Evolutionary conservation across 2,329 filamentous ascomycete genomes (phyloP).

Genomic region (Aspergillus fumigatus): DNA sequence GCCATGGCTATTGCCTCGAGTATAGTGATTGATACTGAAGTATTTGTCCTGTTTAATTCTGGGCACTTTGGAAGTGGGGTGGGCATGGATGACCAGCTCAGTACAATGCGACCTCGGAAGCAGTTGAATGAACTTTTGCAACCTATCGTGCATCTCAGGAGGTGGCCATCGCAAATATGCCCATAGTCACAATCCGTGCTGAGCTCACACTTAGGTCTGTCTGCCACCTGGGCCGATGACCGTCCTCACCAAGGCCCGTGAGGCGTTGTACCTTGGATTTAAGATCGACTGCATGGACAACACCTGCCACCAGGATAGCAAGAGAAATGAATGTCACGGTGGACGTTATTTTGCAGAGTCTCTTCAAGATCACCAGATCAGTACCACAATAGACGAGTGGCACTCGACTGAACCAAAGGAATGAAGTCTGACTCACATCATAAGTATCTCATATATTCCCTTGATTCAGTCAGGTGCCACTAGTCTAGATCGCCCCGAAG

Average conservation of each 20-base stretch:
- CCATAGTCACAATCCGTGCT: constrained; percentile 4
- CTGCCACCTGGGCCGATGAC: neutral
- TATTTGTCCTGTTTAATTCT: too few relatives aligned
- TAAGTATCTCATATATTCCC: neutral
- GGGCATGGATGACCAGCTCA: too few relatives aligned
- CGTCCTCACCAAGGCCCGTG: neutral
- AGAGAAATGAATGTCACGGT: neutral
- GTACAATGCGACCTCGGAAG: too few relatives aligned
- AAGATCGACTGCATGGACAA: neutral
- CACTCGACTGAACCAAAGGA: neutral
- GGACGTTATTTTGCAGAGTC: neutral
- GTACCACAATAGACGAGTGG: neutral
- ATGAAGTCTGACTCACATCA: neutral
- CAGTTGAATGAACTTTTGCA: constrained; percentile 3
- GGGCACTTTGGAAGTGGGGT: too few relatives aligned
- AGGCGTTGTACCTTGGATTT: neutral
- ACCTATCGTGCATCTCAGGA: neutral
- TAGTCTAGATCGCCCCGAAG: neutral
- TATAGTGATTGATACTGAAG: too few relatives aligned
- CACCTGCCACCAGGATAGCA: neutral
- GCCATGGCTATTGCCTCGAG: too few relatives aligned
- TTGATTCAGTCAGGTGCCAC: too few relatives aligned
- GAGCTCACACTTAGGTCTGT: neutral
- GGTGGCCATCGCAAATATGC: neutral
- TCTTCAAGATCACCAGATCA: neutral